phyloP scores from a whole-genome alignment of 2,329 filamentous ascomycete species.

The Paraphaeosphaeria minitans region DNA sequence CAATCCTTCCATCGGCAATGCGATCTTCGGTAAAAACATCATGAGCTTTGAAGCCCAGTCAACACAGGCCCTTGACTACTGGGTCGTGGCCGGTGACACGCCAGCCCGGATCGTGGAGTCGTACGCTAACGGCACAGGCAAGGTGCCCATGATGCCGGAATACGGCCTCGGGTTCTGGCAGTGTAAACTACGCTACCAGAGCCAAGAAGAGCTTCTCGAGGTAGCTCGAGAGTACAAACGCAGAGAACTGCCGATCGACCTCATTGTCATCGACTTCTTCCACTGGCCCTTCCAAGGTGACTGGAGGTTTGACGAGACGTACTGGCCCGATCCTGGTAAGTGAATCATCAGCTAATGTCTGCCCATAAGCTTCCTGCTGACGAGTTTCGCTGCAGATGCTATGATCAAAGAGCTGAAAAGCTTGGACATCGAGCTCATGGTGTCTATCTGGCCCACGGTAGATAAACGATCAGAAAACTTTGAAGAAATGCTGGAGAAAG shows the following conservation, averaged over 20 bases:
- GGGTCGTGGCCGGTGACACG: constrained; percentile 64
- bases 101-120: constrained; percentile 62
- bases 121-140: constrained; percentile 63
- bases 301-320: constrained; percentile 68
- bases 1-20: constrained; percentile 65
- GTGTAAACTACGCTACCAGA: constrained; percentile 69
- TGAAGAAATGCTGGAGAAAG: constrained; percentile 64
- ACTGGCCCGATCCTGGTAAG: constrained; percentile 64
- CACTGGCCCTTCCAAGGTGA: constrained; percentile 71
- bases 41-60: constrained; percentile 67
- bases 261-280: constrained; percentile 72
- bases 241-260: constrained; percentile 62
- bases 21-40: constrained; percentile 64
- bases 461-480: constrained; percentile 65
- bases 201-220: constrained; percentile 65
- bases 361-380: no score
- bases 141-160: constrained; percentile 70
- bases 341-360: no score
- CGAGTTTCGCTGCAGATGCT: constrained; percentile 47
- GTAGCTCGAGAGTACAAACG: constrained; percentile 65
- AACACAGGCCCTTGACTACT: constrained; percentile 65
- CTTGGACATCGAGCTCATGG: constrained; percentile 68
- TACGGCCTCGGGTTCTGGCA: constrained; percentile 73
- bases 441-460: constrained; percentile 72
- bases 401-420: constrained; percentile 67